A percentile compares a stretch with the other conserved stretches of the same genome.
Evolutionary conservation across 2,329 filamentous ascomycete genomes (phyloP).

Genomic region (Apiospora sp.): DNA sequence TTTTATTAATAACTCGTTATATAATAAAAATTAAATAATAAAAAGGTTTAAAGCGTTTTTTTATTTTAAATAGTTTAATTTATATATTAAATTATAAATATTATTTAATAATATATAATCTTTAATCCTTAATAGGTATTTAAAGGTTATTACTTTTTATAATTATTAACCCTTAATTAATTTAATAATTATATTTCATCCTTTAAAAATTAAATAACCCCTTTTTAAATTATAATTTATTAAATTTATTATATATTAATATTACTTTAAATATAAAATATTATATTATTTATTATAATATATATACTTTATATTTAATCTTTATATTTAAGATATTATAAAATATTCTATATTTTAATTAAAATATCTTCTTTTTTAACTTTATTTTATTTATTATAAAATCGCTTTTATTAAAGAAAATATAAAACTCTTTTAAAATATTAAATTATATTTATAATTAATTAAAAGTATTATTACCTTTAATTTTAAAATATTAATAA

Average conservation of each 20-base stretch:
- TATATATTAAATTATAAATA: too few relatives aligned
- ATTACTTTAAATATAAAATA: neutral
- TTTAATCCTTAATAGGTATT: too few relatives aligned
- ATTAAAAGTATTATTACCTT: neutral
- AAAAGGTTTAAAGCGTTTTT: too few relatives aligned
- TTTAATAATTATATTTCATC: neutral
- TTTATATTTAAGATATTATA: neutral
- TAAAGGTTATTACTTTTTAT: neutral
- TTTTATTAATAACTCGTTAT: neutral
- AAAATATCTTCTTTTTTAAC: neutral
- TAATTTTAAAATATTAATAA: too few relatives aligned
- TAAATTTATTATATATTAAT: neutral
- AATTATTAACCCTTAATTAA: neutral
- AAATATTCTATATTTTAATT: too few relatives aligned
- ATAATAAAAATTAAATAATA: neutral
- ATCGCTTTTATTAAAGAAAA: too few relatives aligned
- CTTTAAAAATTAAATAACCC: neutral
- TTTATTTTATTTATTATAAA: neutral
- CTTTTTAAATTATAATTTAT: neutral
- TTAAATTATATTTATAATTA: neutral
- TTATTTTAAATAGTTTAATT: too few relatives aligned
- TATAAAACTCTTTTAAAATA: neutral
- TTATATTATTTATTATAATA: neutral
- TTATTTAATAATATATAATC: too few relatives aligned
- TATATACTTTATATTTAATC: neutral